Percentiles rank a stretch among this genome's conserved stretches.
phyloP scores from a whole-genome alignment of 2,329 filamentous ascomycete genomes.

The Triangularia verruculosa region DNA sequence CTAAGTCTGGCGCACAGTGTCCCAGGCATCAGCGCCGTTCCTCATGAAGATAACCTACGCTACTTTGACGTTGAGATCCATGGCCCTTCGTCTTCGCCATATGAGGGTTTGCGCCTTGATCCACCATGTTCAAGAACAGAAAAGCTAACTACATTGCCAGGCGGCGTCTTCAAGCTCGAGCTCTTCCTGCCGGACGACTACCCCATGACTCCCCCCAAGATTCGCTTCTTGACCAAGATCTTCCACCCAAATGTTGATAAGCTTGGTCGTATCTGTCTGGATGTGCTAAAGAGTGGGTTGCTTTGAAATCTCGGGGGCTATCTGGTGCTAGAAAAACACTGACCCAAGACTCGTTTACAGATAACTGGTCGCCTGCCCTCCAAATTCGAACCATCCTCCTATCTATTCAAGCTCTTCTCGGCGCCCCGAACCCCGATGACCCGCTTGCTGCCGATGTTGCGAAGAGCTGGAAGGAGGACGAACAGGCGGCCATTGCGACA shows the following conservation, averaged over 20 bases:
- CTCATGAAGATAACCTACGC: constrained; percentile 93
- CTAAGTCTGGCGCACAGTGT: constrained; percentile 56
- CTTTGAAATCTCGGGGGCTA: neutral
- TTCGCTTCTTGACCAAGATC: constrained; percentile 97
- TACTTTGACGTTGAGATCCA: constrained; percentile 99
- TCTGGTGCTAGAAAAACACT: neutral
- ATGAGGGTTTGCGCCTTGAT: constrained; percentile 67
- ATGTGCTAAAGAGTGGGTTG: constrained; percentile 87
- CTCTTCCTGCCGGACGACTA: constrained; percentile 98
- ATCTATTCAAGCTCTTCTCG: constrained; percentile 93
- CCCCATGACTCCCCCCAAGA: constrained; percentile 98
- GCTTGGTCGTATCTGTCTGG: constrained; percentile 92
- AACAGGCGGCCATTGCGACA: constrained; percentile 86
- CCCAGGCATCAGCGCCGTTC: constrained; percentile 90
- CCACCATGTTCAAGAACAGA: constrained; percentile 6
- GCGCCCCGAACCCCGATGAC: constrained; percentile 95
- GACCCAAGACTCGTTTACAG: constrained; percentile 43
- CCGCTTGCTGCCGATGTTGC: constrained; percentile 97
- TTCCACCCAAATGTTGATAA: constrained; percentile 99
- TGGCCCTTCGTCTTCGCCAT: constrained; percentile 86
- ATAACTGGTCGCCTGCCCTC: constrained; percentile 97
- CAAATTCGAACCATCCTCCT: constrained; percentile 98
- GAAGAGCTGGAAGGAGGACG: constrained; percentile 96
- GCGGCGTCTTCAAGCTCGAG: constrained; percentile 92
- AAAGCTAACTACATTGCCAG: constrained; percentile 34